These are phyloP conservation scores for Sclerospora graminicola DNA, from an alignment of 352 stramenopile species.

Conservation along the genomic window DNA sequence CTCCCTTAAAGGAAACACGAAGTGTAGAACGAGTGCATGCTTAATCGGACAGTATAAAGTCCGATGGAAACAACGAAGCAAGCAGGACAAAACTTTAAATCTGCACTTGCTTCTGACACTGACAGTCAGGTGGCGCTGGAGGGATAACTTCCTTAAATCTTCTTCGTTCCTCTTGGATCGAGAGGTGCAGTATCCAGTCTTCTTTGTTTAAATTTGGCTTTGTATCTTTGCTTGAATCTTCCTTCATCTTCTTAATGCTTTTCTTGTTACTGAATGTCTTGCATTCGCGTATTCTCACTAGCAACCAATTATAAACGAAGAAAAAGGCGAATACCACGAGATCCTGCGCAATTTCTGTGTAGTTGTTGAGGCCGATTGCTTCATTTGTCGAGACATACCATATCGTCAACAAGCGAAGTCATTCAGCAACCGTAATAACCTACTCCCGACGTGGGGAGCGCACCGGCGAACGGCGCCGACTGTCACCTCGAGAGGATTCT, in stretches of 20 bases:
- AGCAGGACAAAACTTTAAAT: constrained; percentile 3
- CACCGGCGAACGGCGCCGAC: constrained; percentile 36
- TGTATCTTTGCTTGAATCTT: constrained; percentile 28
- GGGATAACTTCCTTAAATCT: constrained; percentile 13
- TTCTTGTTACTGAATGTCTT: constrained; percentile 16
- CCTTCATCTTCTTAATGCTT: constrained; percentile 22
- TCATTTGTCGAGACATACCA: neutral
- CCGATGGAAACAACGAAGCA: neutral
- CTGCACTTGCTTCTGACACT: constrained; percentile 3
- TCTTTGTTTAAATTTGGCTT: constrained; percentile 36
- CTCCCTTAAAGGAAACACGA: too few relatives aligned
- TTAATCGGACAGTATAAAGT: neutral
- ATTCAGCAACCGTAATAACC: constrained; percentile 2
- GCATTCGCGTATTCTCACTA: constrained; percentile 11
- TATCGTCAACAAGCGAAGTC: constrained; percentile 5
- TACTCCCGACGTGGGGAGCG: constrained; percentile 25
- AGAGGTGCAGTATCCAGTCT: constrained; percentile 23
- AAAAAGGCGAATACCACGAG: constrained; percentile 7
- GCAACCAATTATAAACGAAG: constrained; percentile 15
- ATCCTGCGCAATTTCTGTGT: constrained; percentile 16
- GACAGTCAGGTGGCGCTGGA: constrained; percentile 6
- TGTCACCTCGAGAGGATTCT: constrained; percentile 20
- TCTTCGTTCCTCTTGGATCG: constrained; percentile 25
- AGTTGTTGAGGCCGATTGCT: constrained; percentile 13
- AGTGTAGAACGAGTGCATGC: constrained; percentile 1